Evolutionary conservation across 768 basidiomycete genomes (phyloP).

Genomic region (Boletus barrowsii): DNA sequence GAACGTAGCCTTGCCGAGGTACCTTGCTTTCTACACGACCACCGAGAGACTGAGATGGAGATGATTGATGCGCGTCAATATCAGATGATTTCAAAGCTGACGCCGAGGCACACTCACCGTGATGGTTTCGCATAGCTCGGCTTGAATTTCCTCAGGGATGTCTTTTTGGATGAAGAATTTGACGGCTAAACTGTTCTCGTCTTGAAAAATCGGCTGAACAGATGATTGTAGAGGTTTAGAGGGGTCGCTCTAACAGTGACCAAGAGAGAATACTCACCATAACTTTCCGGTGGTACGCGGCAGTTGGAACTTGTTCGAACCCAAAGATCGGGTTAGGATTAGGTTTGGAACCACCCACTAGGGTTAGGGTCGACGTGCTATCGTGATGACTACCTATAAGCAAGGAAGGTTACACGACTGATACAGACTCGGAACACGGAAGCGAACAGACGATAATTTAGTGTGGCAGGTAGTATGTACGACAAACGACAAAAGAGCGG

Average conservation of each 20-base stretch:
- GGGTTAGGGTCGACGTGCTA: conserved; percentile 21
- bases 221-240: conserved; percentile 2
- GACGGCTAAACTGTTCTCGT: conserved; percentile 59
- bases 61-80: background rate
- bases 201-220: conserved; percentile 70
- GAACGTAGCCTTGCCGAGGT: conserved; percentile 70
- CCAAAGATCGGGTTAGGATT: conserved; percentile 35
- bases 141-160: conserved; percentile 61
- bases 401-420: too few relatives aligned
- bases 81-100: conserved; percentile 2
- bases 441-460: too few relatives aligned
- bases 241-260: background rate
- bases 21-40: conserved; percentile 78
- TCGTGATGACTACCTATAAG: conserved; percentile 6
- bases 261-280: conserved; percentile 21
- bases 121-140: conserved; percentile 71
- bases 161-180: conserved; percentile 88
- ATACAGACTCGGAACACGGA: too few relatives aligned
- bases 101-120: conserved; percentile 41
- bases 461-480: too few relatives aligned
- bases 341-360: background rate
- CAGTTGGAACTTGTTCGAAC: conserved; percentile 13
- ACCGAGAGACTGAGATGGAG: conserved; percentile 54
- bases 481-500: too few relatives aligned
- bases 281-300: background rate